These are phyloP conservation scores for Harrya chromipes DNA, from an alignment of 768 basidiomycete genomes.

Conservation along the genomic window DNA sequence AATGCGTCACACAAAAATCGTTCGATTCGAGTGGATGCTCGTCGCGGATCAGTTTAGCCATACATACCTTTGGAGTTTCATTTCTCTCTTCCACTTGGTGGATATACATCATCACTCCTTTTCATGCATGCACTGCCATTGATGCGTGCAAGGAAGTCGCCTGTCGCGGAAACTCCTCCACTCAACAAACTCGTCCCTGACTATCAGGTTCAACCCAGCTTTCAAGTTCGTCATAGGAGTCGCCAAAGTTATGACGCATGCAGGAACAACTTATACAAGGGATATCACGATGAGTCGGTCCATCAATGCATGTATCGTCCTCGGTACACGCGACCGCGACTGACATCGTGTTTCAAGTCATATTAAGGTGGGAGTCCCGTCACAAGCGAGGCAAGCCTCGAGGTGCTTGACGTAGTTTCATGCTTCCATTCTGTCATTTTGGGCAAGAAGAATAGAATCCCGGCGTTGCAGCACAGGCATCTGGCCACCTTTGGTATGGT, in stretches of 20 bases:
- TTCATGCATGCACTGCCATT: constrained; percentile 13
- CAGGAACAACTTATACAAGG: not conserved
- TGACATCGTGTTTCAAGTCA: constrained; percentile 8
- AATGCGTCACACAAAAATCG: not conserved
- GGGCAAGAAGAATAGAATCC: not conserved
- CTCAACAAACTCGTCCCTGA: not conserved
- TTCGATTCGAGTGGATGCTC: not conserved
- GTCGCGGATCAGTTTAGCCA: not conserved
- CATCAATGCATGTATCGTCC: not conserved
- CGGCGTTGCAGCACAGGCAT: constrained; percentile 11
- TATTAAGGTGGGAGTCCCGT: constrained; percentile 6
- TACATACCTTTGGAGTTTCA: not conserved
- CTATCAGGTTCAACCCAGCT: not conserved
- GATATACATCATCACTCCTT: constrained; percentile 3
- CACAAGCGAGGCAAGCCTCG: constrained; percentile 28
- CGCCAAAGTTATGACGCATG: not conserved
- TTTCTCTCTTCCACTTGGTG: constrained; percentile 1
- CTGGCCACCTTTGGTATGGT: not conserved
- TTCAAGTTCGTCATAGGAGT: not conserved
- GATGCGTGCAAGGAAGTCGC: not conserved
- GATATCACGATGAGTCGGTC: constrained; percentile 5
- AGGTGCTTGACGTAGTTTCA: constrained; percentile 24
- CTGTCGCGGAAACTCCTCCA: constrained; percentile 2
- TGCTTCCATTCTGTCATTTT: constrained; percentile 14
- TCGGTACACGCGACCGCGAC: constrained; percentile 13